These are phyloP conservation scores for Entomophthora muscae DNA, from an alignment of 371 early-diverging fungal species.

Conservation along the genomic window DNA sequence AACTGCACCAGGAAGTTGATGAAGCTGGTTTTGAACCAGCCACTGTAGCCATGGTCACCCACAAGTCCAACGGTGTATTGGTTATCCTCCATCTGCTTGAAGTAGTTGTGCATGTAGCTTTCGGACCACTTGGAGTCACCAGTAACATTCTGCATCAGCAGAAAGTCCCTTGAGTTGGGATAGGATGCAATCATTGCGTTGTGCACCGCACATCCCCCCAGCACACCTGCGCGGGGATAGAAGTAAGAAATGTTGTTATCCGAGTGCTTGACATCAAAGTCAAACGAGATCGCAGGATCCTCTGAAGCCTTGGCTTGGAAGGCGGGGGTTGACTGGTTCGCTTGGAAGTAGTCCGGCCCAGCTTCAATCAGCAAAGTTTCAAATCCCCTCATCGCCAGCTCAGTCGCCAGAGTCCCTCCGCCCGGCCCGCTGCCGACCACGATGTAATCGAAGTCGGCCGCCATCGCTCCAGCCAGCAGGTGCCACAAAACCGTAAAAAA, in stretches of 20 bases:
- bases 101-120: slow-evolving; percentile 4
- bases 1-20: slow-evolving; percentile 1
- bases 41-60: not conserved
- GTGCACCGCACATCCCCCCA: too few relatives aligned
- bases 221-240: too few relatives aligned
- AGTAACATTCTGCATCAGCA: not conserved
- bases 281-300: not conserved
- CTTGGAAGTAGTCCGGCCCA: too few relatives aligned
- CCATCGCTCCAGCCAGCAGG: too few relatives aligned
- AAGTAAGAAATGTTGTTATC: too few relatives aligned
- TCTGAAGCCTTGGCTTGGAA: too few relatives aligned
- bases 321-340: too few relatives aligned
- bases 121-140: not conserved
- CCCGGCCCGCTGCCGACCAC: slow-evolving; percentile 1
- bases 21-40: not conserved
- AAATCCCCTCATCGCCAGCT: not conserved
- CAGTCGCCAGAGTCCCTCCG: not conserved
- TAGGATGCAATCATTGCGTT: slow-evolving; percentile 1
- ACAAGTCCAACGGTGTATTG: not conserved
- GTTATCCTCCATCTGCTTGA: slow-evolving; percentile 2
- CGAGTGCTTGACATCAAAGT: too few relatives aligned
- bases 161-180: not conserved
- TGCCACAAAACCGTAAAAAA: too few relatives aligned
- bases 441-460: slow-evolving; percentile 1
- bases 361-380: slow-evolving; percentile 4